Evolutionary conservation across 306 rosid genomes (phyloP).

Genomic region (Boehmeria nivea): DNA sequence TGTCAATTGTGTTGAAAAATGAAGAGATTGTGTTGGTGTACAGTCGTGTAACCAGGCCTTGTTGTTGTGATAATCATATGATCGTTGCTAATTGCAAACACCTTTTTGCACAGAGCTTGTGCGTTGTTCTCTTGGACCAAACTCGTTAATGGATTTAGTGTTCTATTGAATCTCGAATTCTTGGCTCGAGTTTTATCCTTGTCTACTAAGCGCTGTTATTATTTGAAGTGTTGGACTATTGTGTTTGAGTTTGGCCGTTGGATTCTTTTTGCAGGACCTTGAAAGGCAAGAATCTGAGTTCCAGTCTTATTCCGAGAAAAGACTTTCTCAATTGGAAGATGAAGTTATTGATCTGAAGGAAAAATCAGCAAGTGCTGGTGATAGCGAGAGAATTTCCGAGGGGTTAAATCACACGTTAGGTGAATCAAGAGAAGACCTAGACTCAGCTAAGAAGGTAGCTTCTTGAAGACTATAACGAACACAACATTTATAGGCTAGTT

Average conservation of each 20-base stretch:
- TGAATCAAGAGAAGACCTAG: conserved; percentile 43
- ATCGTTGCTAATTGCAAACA: background rate
- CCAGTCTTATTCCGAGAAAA: conserved; percentile 27
- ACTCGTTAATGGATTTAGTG: too few species aligned
- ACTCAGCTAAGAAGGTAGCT: conserved; percentile 62
- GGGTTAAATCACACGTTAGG: conserved; percentile 32
- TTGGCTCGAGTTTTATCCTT: too few species aligned
- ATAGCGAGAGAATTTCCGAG: conserved; percentile 35
- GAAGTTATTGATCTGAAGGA: conserved; percentile 55
- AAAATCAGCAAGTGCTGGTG: conserved; percentile 35
- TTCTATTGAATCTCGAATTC: too few species aligned
- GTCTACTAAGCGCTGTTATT: too few species aligned
- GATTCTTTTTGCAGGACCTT: conserved; percentile 44
- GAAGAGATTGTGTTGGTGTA: background rate
- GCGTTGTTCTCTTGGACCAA: too few species aligned
- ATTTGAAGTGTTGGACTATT: background rate
- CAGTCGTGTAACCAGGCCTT: background rate
- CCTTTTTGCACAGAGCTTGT: too few species aligned
- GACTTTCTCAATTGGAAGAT: conserved; percentile 37
- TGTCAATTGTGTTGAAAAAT: background rate
- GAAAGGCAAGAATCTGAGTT: conserved; percentile 52
- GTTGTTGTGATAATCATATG: background rate
- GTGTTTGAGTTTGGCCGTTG: conserved; percentile 8
- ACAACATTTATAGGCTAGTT: background rate
- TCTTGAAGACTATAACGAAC: background rate